Evolutionary conservation across 495 filamentous ascomycete species (phyloP), one percentile per base, ranked within the genome.

Genomic region (Penicillium malachiteum): DNA sequence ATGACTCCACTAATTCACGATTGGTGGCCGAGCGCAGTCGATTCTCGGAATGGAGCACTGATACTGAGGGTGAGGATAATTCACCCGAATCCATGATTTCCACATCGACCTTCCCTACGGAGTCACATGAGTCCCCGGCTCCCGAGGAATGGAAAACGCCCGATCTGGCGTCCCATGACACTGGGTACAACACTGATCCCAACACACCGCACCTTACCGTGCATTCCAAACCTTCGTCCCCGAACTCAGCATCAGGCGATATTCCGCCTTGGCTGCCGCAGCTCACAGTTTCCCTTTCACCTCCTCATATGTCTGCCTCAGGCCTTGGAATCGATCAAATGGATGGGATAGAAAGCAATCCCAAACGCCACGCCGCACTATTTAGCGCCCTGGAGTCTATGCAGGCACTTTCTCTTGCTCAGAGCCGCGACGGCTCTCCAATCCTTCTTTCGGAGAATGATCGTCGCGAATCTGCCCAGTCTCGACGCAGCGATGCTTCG

Each of bases 1-100:
- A 70, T 26, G 75, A 71, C 9, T 72, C 71, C 18, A 60, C 50
- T 14, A 48, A 56, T 17, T 62, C 65, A 3, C 57, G 62, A 10
- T 65, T 68, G 5, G 16, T 58, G 7, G 61, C 54, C 11, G 73
- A 78, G 43, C 58, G 50, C 52, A 79, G 74, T 50, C 74, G 67
- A n/a, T 79, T 79, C 50, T 79, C 76, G 0, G 71, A 77, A 64
- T 79, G 76, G 76, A 76, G 74, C 47, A 71, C 73, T 4, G 72
- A 76, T 41, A 75, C 66, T 7, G 74, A 75, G 7, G 54, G 18
- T 12, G 53, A 68, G 12, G 56, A 67, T 30, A 57, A 67, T 47
- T 72, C 74, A 3, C 70, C 69, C n/a, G 72, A 70, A 33, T 77
- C 74, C 8, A 72, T 73, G 63, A 60, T 60, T 18, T 74, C 73